These are phyloP conservation scores for Penicillium sp. DNA, from an alignment of 2,329 filamentous ascomycete species.

Conservation along the genomic window DNA sequence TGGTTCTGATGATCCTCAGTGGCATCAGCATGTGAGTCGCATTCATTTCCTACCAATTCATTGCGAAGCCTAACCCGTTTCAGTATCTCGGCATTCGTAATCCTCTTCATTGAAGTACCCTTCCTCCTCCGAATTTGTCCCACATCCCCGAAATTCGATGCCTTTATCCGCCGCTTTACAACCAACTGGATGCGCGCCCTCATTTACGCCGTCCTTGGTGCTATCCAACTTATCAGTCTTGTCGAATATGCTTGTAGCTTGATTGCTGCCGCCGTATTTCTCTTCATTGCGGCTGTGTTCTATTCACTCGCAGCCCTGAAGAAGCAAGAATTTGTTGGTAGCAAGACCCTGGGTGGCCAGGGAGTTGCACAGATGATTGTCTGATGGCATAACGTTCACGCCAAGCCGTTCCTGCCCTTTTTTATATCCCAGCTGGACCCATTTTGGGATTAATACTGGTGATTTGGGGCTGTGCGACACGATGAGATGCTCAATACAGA, in stretches of 20 bases:
- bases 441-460: slow-evolving; percentile 2
- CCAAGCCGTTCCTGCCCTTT: slow-evolving; percentile 3
- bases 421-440: background rate
- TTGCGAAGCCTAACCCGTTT: slow-evolving; percentile 45
- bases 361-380: slow-evolving; percentile 98
- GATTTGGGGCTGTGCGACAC: slow-evolving; percentile 10
- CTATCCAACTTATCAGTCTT: slow-evolving; percentile 81
- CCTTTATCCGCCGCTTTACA: slow-evolving; percentile 83
- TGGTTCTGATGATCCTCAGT: slow-evolving; percentile 60
- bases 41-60: background rate
- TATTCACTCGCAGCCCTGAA: slow-evolving; percentile 57
- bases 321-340: slow-evolving; percentile 54
- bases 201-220: slow-evolving; percentile 77
- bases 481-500: slow-evolving; percentile 22
- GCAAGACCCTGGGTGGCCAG: slow-evolving; percentile 92
- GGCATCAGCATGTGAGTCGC: slow-evolving; percentile 55
- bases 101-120: slow-evolving; percentile 86
- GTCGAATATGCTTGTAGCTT: slow-evolving; percentile 64
- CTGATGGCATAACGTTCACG: slow-evolving; percentile 38
- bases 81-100: slow-evolving; percentile 68
- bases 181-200: slow-evolving; percentile 96
- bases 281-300: slow-evolving; percentile 73
- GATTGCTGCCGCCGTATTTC: slow-evolving; percentile 80
- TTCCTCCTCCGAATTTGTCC: slow-evolving; percentile 96
- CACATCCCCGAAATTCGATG: slow-evolving; percentile 85